phyloP scores from a whole-genome alignment of 2,329 filamentous ascomycete species.

The Epichloe sibirici region DNA sequence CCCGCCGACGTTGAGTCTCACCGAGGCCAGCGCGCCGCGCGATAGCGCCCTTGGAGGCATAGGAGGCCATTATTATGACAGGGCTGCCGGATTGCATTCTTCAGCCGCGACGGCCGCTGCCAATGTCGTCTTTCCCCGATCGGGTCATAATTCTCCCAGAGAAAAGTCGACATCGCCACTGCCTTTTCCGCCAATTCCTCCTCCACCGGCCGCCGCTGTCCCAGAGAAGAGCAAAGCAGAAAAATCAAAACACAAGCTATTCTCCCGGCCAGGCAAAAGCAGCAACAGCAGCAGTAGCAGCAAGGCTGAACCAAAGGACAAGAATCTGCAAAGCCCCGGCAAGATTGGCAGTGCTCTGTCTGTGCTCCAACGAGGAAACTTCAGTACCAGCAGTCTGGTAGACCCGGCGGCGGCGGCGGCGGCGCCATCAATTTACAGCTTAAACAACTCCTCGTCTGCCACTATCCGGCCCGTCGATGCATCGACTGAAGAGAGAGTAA shows the following conservation, averaged over 20 bases:
- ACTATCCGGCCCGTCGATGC: conserved; percentile 57
- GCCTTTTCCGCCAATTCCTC: conserved; percentile 25
- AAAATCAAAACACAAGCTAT: conserved; percentile 71
- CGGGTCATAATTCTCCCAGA: conserved; percentile 39
- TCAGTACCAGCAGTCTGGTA: conserved; percentile 58
- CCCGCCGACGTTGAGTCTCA: conserved; percentile 51
- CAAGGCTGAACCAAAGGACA: conserved; percentile 54
- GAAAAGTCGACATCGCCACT: conserved; percentile 24
- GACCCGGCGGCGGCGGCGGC: conserved; percentile 38
- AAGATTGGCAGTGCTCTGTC: conserved; percentile 57
- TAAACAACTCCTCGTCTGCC: conserved; percentile 64
- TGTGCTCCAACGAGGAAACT: conserved; percentile 52
- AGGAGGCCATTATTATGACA: conserved; percentile 46
- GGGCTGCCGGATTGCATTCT: conserved; percentile 42
- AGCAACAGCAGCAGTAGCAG: conserved; percentile 42
- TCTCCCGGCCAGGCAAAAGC: conserved; percentile 67
- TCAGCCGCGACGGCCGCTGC: conserved; percentile 54
- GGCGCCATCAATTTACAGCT: conserved; percentile 54
- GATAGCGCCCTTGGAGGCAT: conserved; percentile 40
- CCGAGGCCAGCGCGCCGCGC: conserved; percentile 50
- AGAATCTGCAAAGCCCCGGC: conserved; percentile 59
- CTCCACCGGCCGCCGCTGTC: conserved; percentile 22
- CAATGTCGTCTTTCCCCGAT: conserved; percentile 61
- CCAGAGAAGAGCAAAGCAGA: conserved; percentile 47
- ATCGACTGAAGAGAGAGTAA: conserved; percentile 35